Base-by-base conservation (phyloP, 2,329 filamentous ascomycete species). In the Aspergillus fijiensis region DNA sequence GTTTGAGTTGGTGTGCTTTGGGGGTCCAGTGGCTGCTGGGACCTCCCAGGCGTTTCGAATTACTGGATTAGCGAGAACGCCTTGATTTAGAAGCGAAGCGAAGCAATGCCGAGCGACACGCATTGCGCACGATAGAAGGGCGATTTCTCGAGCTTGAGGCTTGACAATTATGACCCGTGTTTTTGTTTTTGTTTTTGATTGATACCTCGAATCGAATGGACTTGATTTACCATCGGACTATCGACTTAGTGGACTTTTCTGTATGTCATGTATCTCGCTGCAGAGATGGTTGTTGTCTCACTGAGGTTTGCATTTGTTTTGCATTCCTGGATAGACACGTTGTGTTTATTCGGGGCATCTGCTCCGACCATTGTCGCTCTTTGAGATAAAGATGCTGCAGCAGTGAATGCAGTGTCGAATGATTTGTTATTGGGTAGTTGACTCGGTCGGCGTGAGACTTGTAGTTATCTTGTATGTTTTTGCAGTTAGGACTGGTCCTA, bases 11-110 rank as follows among this genome's bases (percentile, higher is more conserved):
- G 5, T 45, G 25, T 45, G 42, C 47, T 49, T 14, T 48, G 42
- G 25, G 35, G 47, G 52, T 23, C 16, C 23, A 10, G 53, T 49
- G 33, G n/a, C 21, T 47, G n/a, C 16, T 19, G 39, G 39, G 16
- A 10, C 19, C 47, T 57, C 58, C 42, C 21, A 45, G 59, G 59
- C 55, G 59, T 60, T 60, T 49, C 31, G 12, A 48, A 55, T 55
- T 51, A 31, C 52, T 45, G 39, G 39, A 45, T 39, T 45, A 53
- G 39, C 58, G 54, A 60, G 54, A 50, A 55, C 42, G 50, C 54
- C 53, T 52, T 59, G 31, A 48, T 48, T 55, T 55, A 33, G 33
- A 57, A 49, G 54, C 54, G 39, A 58, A 55, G 45, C 45, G 57
- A 50, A 57, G 5, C 27, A 29, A 29, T 29, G 27, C 33, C 33